These are phyloP conservation scores for Isabelozyma gotoi DNA, from an alignment of 805 yeast species.

Conservation along the genomic window DNA sequence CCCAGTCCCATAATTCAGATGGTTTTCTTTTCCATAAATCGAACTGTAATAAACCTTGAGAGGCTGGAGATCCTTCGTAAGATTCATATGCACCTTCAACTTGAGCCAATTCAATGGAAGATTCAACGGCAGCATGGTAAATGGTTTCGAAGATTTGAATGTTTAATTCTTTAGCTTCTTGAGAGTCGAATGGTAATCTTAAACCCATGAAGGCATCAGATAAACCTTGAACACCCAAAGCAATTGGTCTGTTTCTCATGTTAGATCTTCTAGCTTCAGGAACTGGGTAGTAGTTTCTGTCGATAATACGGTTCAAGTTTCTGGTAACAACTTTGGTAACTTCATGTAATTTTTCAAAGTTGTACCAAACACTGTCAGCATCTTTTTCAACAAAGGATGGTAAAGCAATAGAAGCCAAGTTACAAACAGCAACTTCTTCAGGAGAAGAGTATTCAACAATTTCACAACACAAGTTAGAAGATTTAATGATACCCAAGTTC, in stretches of 20 bases:
- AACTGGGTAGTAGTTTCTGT: slow-evolving; percentile 57
- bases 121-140: slow-evolving; percentile 59
- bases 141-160: slow-evolving; percentile 62
- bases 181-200: slow-evolving; percentile 58
- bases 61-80: slow-evolving; percentile 59
- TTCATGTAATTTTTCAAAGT: slow-evolving; percentile 55
- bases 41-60: slow-evolving; percentile 55
- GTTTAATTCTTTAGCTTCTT: slow-evolving; percentile 55
- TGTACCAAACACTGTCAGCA: slow-evolving; percentile 44
- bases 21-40: slow-evolving; percentile 63
- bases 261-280: slow-evolving; percentile 53
- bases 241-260: slow-evolving; percentile 60
- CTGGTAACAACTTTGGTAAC: slow-evolving; percentile 54
- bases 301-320: slow-evolving; percentile 57
- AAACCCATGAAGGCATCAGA: slow-evolving; percentile 59
- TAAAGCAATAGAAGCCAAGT: slow-evolving; percentile 58
- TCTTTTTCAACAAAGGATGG: slow-evolving; percentile 55
- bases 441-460: slow-evolving; percentile 60
- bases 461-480: slow-evolving; percentile 63
- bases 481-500: slow-evolving; percentile 59
- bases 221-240: slow-evolving; percentile 63
- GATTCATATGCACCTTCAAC: slow-evolving; percentile 51
- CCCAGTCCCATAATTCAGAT: slow-evolving; percentile 60
- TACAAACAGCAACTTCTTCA: slow-evolving; percentile 62
- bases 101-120: slow-evolving; percentile 53